Base-by-base conservation (phyloP, 1,284 basidiomycete genomes). In the Papiliotrema fonsecae region DNA sequence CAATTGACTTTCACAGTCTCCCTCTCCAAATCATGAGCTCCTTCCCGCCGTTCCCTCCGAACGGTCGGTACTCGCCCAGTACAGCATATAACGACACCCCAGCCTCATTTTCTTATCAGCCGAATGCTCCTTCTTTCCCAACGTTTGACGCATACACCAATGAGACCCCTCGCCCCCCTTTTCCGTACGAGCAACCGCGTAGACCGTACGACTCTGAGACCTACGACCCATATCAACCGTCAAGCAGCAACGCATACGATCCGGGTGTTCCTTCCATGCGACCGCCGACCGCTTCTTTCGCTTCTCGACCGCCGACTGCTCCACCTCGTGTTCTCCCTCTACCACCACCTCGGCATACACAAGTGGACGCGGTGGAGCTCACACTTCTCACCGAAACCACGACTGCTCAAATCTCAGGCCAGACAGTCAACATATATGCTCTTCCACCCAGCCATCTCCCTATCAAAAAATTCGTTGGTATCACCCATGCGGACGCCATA, bases 381-480 rank as follows among this genome's bases (percentile, higher is more conserved):
- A 52, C 60, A 3, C 52, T 70, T 3, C 49, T 62, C 22, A 67
- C 66, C 9, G 43, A 62, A 0, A 55, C 63, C 0, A 61, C 64
- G 1, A 61, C 60, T 2, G 55, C 57, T 22, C 57, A 52, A 14
- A 47, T 67, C 19, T 51, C 55, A 10, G 61, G 58, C 10, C 52
- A 57, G 41, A 58, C 61, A 2, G 54, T 62, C 4, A 57, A 53
- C 2, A 55, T 72, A 14, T 59, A 67, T 46, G 43, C 61, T 3
- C 56, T 72, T 1, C 68, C 69, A 0, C 51, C 61, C 1, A 65
- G 62, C 32, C 64, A 69, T 45, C 58, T 73, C 1, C 70, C 72
- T 6, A 62, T 74, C 51, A 61, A 61, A 18, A 74, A 74, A 45
- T 65, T 65, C 41, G 60, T 71, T 18, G 57, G 64, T 2, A 51